Evolutionary conservation across 306 rosid genomes (phyloP).

Genomic region (Chamaecrista fasciculata): DNA sequence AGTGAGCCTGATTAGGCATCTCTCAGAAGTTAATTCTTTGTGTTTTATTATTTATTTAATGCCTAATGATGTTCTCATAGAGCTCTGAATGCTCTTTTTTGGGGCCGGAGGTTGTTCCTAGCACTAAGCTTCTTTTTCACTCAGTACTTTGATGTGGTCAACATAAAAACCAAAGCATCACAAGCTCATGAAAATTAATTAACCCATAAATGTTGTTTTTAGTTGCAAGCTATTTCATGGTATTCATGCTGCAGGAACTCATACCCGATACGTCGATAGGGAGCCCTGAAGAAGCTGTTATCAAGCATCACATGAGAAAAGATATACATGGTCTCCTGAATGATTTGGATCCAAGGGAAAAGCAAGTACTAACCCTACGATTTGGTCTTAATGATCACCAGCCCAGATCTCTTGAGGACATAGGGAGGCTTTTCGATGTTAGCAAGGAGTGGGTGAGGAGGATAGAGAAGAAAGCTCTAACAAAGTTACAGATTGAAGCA

Average conservation of each 20-base stretch:
- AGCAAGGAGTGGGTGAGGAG: slow-evolving; percentile 67
- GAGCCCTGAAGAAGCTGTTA: slow-evolving; percentile 68
- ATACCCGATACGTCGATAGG: slow-evolving; percentile 49
- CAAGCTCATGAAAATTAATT: background rate
- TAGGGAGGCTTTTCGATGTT: slow-evolving; percentile 60
- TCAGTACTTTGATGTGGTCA: background rate
- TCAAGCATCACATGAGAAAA: slow-evolving; percentile 59
- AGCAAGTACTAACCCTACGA: slow-evolving; percentile 63
- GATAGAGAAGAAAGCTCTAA: slow-evolving; percentile 69
- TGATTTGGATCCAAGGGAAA: slow-evolving; percentile 68
- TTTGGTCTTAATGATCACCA: slow-evolving; percentile 63
- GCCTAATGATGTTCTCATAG: slow-evolving; percentile 16
- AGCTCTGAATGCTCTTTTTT: background rate
- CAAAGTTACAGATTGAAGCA: slow-evolving; percentile 51
- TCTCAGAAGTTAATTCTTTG: background rate
- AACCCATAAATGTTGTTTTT: slow-evolving; percentile 1
- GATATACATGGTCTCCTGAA: slow-evolving; percentile 51
- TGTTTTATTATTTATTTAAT: background rate
- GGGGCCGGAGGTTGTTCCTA: background rate
- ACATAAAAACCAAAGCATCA: background rate
- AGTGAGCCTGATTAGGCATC: background rate
- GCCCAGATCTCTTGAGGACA: slow-evolving; percentile 74
- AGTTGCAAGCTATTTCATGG: slow-evolving; percentile 22
- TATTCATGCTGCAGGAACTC: slow-evolving; percentile 49
- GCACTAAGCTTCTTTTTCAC: background rate